Evolutionary conservation across 2,329 filamentous ascomycete genomes (phyloP).

Genomic region (Claviceps humidiphila): DNA sequence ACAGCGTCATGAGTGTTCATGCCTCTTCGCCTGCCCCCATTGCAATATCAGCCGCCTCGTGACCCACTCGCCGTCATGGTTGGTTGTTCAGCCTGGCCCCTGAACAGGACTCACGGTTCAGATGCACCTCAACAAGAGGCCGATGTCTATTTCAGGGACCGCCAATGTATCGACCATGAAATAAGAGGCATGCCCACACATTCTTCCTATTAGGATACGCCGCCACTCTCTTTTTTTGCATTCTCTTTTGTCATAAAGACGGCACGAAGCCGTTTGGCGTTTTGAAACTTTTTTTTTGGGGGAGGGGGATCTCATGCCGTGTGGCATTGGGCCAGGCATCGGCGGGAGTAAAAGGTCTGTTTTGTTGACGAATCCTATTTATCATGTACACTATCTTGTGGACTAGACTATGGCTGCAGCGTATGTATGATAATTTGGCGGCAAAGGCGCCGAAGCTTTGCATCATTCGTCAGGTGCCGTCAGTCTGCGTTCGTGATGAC

Average conservation of each 20-base stretch:
- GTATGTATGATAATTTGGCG: not conserved
- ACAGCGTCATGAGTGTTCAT: conserved; percentile 36
- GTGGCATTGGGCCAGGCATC: not conserved
- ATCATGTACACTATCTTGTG: conserved; percentile 1
- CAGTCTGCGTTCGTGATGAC: not conserved
- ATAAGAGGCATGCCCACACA: not conserved
- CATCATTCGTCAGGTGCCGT: not conserved
- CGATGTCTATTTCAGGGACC: not conserved
- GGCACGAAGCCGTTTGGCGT: conserved; percentile 1
- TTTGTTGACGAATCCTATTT: not conserved
- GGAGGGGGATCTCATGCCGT: not conserved
- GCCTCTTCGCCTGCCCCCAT: conserved; percentile 38
- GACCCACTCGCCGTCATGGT: not conserved
- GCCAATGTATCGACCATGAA: not conserved
- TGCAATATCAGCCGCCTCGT: conserved; percentile 33
- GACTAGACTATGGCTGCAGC: not conserved
- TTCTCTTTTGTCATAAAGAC: not conserved
- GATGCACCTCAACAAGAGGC: not conserved
- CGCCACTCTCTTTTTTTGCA: not conserved
- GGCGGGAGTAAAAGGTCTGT: conserved; percentile 1
- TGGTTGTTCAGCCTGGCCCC: not conserved
- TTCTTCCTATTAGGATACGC: not conserved
- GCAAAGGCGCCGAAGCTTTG: not conserved
- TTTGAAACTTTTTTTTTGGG: not conserved
- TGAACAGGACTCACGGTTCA: not conserved